Evolutionary conservation across 306 rosid genomes (phyloP), one percentile per base, ranked within the genome.

Genomic region (Lupinus albus): DNA sequence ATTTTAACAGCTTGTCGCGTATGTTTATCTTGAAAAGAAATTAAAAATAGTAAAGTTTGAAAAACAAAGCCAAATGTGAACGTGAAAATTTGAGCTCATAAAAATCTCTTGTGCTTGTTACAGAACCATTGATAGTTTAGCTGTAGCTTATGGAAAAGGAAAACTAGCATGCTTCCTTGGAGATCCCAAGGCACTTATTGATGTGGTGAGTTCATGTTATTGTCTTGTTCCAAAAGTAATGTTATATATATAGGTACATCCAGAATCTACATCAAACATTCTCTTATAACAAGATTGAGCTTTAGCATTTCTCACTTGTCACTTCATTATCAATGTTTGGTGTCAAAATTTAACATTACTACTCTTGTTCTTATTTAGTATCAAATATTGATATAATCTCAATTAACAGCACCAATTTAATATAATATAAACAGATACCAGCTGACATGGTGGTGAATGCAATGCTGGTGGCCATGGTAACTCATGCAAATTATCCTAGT

Each of bases 371-470:
- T 25, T 1, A 25, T 25, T 25, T 25, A 25, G 0, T 25, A 25
- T 42, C 4, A 5, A 58, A 21, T 46, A 5, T 11, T 76, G 0
- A 20, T 53, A 11, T n/a, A 36, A 8, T 13, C 2, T 42, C 1
- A 47, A 25, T 35, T 36, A 7, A 11, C 44, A 25, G n/a, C 11
- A 51, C 11, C 33, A 51, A 52, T 33, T 5, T 33, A 33, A 33
- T 33, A 5, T 33, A 6, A 33, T 12, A 28, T 56, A 21, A 36
- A 32, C 87, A 92, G 98, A 81, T 92, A 21, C 98, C 98, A 9
- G 98, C 95, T 0, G 98, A 92, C 42, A 79, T 87, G 86, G 98
- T 92, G 74, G 96, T 92, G 67, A 92, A 89, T 69, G 76, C 98
- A 18, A 93, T 88, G 4, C 64, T 89, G 1, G 89, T 80, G 28